Conservation (phyloP, 345 rosid species). For the Chamaenerion angustifolium region DNA sequence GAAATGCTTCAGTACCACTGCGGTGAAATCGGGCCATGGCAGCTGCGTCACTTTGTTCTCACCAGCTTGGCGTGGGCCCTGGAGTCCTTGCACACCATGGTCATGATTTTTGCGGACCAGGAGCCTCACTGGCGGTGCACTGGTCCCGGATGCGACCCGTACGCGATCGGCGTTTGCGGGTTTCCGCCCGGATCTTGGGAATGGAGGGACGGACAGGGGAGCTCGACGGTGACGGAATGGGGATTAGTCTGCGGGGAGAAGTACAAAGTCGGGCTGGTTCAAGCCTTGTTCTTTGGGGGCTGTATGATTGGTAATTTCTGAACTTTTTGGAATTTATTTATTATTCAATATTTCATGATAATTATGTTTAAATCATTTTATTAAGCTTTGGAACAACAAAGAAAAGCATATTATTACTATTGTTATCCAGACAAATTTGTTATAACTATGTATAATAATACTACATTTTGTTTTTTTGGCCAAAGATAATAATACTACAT, state of each 20-base stretch:
- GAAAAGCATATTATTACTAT: too few species aligned
- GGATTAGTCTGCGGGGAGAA: constrained; percentile 64
- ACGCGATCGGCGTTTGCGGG: constrained; percentile 25
- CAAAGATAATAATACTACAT: too few species aligned
- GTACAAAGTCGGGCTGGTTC: constrained; percentile 77
- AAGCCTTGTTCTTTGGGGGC: constrained; percentile 73
- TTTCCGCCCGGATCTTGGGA: constrained; percentile 57
- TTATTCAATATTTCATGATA: too few species aligned
- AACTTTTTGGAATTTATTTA: not conserved
- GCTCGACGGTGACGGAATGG: constrained; percentile 89
- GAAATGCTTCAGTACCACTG: constrained; percentile 61
- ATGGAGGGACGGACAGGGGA: constrained; percentile 43
- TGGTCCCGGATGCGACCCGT: constrained; percentile 27
- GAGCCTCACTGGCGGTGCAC: constrained; percentile 49
- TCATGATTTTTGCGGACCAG: constrained; percentile 81
- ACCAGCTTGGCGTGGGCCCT: constrained; percentile 84
- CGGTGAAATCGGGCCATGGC: constrained; percentile 93
- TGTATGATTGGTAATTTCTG: constrained; percentile 71
- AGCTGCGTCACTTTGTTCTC: constrained; percentile 63
- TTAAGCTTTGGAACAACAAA: too few species aligned
- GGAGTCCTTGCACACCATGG: constrained; percentile 91
- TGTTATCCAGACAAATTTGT: too few species aligned
- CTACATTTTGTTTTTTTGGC: too few species aligned
- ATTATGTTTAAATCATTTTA: too few species aligned
- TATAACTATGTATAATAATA: too few species aligned